Base-by-base conservation (phyloP, 768 basidiomycete species). In the Lactarius vividus region DNA sequence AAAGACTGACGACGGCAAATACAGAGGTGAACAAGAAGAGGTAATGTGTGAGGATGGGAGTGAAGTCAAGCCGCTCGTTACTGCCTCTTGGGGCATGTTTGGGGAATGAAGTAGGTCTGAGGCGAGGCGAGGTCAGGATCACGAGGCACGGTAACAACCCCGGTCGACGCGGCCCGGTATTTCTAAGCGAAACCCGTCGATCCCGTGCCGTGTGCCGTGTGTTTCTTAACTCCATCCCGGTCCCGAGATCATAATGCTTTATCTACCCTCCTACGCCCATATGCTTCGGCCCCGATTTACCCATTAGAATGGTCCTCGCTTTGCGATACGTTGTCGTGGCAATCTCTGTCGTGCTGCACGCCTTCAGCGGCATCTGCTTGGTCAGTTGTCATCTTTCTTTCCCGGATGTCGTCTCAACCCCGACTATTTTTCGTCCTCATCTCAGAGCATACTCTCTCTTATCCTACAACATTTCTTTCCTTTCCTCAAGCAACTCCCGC, bases 1-100 rank as follows among this genome's bases (percentile, higher is more conserved):
- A 70, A 49, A 5, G 42, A 81, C 91, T 72, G 69, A 94, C 92
- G 64, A 92, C 74, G 37, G 93, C 81, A 57, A 97, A 83, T 61
- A 94, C 83, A 66, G 88, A 88, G 1, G 95, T 96, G 74, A 92
- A 88, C 31, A 96, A 82, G 74, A 96, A 95, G 73, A 96, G 83
- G 74, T 96, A 94, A 74, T 96, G 94, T 20, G 92, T 92, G 64
- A 94, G 82, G 68, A 96, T 90, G 67, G 92, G 94, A 1, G 89
- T 92, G 64, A 94, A 91, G 77, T 94, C 92, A 70, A 91, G 84
- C n/a, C 90, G 83, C 66, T 85, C 83, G 35, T 68, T 70, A 74
- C 78, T 82, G 65, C 80, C 81, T 71, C 84, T 75, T 49, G 82
- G 82, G 82, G 77, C 82, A 83, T 83, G 73, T 73, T 54, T 54